phyloP scores from a whole-genome alignment of 768 basidiomycete species.

The Pisolithus albus region DNA sequence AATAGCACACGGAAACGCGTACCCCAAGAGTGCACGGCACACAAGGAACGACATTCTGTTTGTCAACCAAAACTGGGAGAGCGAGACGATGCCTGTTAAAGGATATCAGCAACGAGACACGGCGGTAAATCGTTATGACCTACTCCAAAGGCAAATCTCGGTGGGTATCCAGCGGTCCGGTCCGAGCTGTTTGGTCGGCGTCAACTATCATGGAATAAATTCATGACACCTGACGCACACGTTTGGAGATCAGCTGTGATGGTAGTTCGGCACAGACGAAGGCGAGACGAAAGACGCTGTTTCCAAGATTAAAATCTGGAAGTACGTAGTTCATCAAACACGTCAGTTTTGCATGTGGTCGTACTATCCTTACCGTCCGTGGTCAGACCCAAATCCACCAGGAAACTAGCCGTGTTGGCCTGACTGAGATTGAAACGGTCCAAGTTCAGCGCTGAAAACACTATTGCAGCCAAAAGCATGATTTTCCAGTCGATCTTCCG shows the following conservation, averaged over 20 bases:
- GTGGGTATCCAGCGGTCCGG: constrained; percentile 61
- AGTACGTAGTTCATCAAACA: not conserved
- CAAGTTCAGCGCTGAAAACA: constrained; percentile 51
- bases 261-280: constrained; percentile 57
- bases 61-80: constrained; percentile 48
- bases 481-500: constrained; percentile 58
- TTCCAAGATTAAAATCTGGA: constrained; percentile 50
- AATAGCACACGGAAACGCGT: constrained; percentile 1
- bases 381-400: constrained; percentile 48
- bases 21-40: constrained; percentile 44
- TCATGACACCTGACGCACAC: constrained; percentile 26
- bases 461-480: constrained; percentile 48
- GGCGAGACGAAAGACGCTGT: constrained; percentile 44
- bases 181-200: constrained; percentile 34
- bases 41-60: constrained; percentile 44
- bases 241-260: constrained; percentile 56
- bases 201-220: not conserved
- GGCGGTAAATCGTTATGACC: no score
- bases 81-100: constrained; percentile 34
- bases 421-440: constrained; percentile 49
- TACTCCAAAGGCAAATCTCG: constrained; percentile 50
- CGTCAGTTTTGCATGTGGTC: not conserved
- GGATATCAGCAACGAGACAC: not conserved
- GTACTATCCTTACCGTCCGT: constrained; percentile 32
- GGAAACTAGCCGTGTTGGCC: constrained; percentile 53